Percentiles rank a stretch among this genome's conserved stretches.
Evolutionary conservation across 805 yeast species (phyloP).

Genomic region (Metschnikowia lachancei): DNA sequence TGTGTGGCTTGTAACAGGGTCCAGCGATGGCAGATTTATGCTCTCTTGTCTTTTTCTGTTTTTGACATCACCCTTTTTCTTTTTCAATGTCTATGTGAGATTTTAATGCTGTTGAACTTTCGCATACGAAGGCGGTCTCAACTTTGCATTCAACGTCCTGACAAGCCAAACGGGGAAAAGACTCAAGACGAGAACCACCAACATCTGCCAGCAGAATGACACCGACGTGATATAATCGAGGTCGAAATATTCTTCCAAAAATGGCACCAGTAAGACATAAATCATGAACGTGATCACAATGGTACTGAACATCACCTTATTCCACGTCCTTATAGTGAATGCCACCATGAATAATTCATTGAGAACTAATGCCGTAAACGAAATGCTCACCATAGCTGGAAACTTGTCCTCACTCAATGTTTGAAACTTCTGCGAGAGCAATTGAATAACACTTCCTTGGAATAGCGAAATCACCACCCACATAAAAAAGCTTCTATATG

Average conservation of each 20-base stretch:
- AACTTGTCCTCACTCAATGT: conserved; percentile 57
- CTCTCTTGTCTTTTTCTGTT: too few relatives aligned
- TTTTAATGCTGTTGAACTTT: conserved; percentile 84
- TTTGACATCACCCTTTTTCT: too few relatives aligned
- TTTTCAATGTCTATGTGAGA: too few relatives aligned
- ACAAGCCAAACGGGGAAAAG: conserved; percentile 88
- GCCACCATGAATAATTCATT: conserved; percentile 95
- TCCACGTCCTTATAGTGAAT: conserved; percentile 91
- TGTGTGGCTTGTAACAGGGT: too few relatives aligned
- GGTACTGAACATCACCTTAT: conserved; percentile 65
- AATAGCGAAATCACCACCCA: conserved; percentile 90
- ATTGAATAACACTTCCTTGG: conserved; percentile 86
- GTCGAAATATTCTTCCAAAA: conserved; percentile 83
- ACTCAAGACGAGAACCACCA: conserved; percentile 63
- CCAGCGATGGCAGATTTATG: too few relatives aligned
- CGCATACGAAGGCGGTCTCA: conserved; percentile 94
- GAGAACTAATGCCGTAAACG: conserved; percentile 73
- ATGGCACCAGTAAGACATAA: conserved; percentile 76
- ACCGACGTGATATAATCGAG: conserved; percentile 57
- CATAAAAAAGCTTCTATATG: conserved; percentile 81
- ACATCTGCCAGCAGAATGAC: conserved; percentile 66
- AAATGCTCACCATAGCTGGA: conserved; percentile 76
- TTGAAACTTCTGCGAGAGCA: conserved; percentile 73
- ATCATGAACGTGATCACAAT: conserved; percentile 66
- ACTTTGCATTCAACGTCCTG: conserved; percentile 66